phyloP scores from a whole-genome alignment of 2,329 filamentous ascomycete species.

The Colletotrichum nymphaeae region DNA sequence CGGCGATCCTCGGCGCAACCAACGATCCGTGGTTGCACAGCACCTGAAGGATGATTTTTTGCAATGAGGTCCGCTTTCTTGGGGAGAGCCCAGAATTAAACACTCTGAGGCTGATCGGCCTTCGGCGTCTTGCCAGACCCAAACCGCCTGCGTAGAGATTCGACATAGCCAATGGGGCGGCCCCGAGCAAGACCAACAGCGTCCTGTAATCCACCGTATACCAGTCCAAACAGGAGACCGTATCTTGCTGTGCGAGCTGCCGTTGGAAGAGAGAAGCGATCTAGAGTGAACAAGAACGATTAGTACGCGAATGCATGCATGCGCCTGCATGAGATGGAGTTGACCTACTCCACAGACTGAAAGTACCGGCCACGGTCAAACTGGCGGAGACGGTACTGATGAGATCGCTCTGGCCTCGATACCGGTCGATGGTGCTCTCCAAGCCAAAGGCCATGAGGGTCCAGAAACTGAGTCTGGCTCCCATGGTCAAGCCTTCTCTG shows the following conservation, averaged over 20 bases:
- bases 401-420: conserved; percentile 77
- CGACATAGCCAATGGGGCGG: conserved; percentile 79
- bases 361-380: conserved; percentile 84
- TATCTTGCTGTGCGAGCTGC: conserved; percentile 82
- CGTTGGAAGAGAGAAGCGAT: conserved; percentile 82
- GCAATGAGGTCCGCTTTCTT: background rate
- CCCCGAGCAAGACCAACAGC: conserved; percentile 75
- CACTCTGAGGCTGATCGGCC: background rate
- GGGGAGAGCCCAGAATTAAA: background rate
- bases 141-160: conserved; percentile 67
- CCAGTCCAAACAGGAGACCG: conserved; percentile 81
- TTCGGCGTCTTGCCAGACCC: background rate
- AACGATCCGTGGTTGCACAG: background rate
- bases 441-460: conserved; percentile 81
- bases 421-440: conserved; percentile 87
- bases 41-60: background rate
- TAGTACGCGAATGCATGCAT: conserved; percentile 8
- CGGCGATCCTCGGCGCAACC: background rate
- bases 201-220: conserved; percentile 87
- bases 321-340: background rate
- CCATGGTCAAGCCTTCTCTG: conserved; percentile 82
- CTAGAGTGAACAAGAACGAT: conserved; percentile 53
- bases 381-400: conserved; percentile 85
- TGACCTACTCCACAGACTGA: conserved; percentile 84
- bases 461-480: conserved; percentile 76